Percentiles rank a stretch among this genome's conserved stretches.
phyloP scores from a whole-genome alignment of 2,329 filamentous ascomycete genomes.

The Penicillium palitans region DNA sequence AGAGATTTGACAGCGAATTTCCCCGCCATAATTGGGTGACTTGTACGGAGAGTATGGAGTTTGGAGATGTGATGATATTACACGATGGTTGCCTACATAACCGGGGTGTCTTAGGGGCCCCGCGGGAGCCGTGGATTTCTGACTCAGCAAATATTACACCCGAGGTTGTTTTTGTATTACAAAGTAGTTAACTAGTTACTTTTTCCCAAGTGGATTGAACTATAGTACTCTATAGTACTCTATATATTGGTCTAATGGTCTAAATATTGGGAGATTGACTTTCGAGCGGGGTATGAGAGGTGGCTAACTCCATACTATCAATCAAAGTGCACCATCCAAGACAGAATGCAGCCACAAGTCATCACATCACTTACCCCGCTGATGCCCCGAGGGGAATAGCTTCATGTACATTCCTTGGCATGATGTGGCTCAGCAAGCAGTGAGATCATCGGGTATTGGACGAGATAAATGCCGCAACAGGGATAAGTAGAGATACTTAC shows the following conservation, averaged over 20 bases:
- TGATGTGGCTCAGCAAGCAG: conserved; percentile 4
- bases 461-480: conserved; percentile 8
- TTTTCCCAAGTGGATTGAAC: too few species aligned
- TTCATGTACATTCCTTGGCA: conserved; percentile 7
- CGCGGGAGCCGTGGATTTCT: background rate
- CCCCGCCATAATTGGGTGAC: conserved; percentile 11
- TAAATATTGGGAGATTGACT: background rate
- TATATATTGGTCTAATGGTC: too few species aligned
- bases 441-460: conserved; percentile 7
- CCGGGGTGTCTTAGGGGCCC: background rate
- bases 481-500: background rate
- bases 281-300: background rate
- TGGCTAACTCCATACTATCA: background rate
- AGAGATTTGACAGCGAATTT: conserved; percentile 47
- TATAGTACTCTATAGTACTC: background rate
- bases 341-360: background rate
- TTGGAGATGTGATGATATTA: background rate
- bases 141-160: background rate
- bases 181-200: too few species aligned
- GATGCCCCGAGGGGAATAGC: background rate
- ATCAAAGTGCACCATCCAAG: background rate
- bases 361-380: background rate
- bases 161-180: background rate
- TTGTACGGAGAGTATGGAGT: background rate
- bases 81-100: background rate